Conservation (phyloP, 192 early-diverging fungal species). For the Allomyces javanicus region DNA sequence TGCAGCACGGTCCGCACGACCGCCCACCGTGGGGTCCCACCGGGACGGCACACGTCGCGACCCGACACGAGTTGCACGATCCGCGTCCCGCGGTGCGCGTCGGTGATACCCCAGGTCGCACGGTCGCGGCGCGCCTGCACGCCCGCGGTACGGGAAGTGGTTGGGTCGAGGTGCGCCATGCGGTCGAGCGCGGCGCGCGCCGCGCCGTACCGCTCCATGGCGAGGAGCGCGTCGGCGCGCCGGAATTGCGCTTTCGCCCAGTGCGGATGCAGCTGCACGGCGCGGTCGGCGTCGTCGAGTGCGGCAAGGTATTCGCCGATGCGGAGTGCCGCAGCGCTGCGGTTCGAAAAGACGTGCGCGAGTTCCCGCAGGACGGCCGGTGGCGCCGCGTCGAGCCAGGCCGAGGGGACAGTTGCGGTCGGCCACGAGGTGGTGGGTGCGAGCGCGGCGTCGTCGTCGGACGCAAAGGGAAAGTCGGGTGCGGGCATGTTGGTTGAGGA, state of each 20-base stretch:
- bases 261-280: slow-evolving; percentile 8
- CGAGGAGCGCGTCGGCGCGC: slow-evolving; percentile 30
- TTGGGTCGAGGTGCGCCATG: slow-evolving; percentile 22
- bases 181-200: slow-evolving; percentile 21
- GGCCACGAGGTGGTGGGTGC: not conserved
- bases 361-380: slow-evolving; percentile 7
- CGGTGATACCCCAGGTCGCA: slow-evolving; percentile 30
- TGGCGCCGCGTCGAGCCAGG: not conserved
- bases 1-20: slow-evolving; percentile 49
- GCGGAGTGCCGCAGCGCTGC: slow-evolving; percentile 15
- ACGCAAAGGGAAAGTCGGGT: not conserved
- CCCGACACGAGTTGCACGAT: slow-evolving; percentile 52
- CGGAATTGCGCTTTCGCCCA: slow-evolving; percentile 44
- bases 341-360: slow-evolving; percentile 16
- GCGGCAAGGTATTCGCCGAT: slow-evolving; percentile 11
- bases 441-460: not conserved
- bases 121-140: slow-evolving; percentile 27
- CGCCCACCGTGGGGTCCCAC: slow-evolving; percentile 26
- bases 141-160: slow-evolving; percentile 18
- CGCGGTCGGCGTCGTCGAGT: slow-evolving; percentile 15
- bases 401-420: not conserved
- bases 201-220: slow-evolving; percentile 23
- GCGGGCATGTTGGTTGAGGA: not conserved
- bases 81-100: slow-evolving; percentile 31
- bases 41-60: slow-evolving; percentile 38